Conservation (phyloP, 2,329 filamentous ascomycete genomes). For the Ophidiomyces ophidiicola region DNA sequence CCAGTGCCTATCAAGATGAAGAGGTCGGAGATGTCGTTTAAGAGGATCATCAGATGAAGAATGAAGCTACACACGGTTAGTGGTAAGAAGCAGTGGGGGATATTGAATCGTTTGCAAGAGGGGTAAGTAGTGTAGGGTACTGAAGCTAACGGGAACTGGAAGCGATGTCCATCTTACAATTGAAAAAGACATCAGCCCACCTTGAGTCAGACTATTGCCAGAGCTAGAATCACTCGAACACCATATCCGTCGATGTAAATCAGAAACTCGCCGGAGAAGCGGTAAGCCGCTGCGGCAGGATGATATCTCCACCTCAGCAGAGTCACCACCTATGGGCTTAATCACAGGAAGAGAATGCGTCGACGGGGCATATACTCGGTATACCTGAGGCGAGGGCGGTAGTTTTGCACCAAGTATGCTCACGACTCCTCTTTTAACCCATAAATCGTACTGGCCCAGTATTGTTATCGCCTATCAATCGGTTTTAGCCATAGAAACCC, state of each 20-base stretch:
- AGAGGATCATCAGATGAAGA: slow-evolving; percentile 33
- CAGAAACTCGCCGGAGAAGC: slow-evolving; percentile 37
- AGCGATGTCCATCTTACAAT: slow-evolving; percentile 23
- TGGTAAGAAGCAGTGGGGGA: too few species aligned
- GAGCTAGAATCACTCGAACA: slow-evolving; percentile 26
- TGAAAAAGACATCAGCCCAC: slow-evolving; percentile 27
- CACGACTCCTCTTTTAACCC: slow-evolving; percentile 44
- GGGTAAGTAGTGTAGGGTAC: too few species aligned
- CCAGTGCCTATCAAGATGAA: slow-evolving; percentile 36
- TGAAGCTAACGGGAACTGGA: too few species aligned
- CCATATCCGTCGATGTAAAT: slow-evolving; percentile 45
- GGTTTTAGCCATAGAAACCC: neutral
- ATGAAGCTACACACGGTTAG: slow-evolving; percentile 24
- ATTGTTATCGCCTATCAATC: slow-evolving; percentile 30
- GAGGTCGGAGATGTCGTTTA: slow-evolving; percentile 31
- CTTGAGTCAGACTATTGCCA: slow-evolving; percentile 23
- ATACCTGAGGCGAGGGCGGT: slow-evolving; percentile 31
- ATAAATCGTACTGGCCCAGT: slow-evolving; percentile 46
- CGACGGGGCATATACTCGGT: slow-evolving; percentile 44
- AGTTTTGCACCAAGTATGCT: slow-evolving; percentile 49
- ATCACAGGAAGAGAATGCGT: slow-evolving; percentile 47
- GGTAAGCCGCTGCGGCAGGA: slow-evolving; percentile 36
- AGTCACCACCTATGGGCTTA: slow-evolving; percentile 32
- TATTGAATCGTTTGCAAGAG: too few species aligned
- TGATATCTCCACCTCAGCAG: slow-evolving; percentile 38